Percentiles rank a stretch among this genome's conserved stretches.
phyloP scores from a whole-genome alignment of 2,329 filamentous ascomycete species.

The Hymenoscyphus scutula region DNA sequence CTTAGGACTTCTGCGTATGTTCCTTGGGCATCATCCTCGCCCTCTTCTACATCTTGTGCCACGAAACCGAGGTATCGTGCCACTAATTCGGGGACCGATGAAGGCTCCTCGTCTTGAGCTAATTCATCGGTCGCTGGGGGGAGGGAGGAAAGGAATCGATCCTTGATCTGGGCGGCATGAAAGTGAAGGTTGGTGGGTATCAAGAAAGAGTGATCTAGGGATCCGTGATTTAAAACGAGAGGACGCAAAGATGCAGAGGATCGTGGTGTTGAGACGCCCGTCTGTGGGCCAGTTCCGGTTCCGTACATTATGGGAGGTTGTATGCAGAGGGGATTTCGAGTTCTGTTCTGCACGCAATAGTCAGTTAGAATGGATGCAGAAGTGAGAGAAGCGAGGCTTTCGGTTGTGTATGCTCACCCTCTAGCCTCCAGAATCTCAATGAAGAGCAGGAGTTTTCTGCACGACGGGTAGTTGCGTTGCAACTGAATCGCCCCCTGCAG shows the following conservation, averaged over 20 bases:
- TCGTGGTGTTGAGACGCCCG: constrained; percentile 93
- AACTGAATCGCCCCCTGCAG: not conserved
- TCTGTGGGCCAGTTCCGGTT: constrained; percentile 79
- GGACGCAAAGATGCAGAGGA: constrained; percentile 90
- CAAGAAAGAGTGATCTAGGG: constrained; percentile 93
- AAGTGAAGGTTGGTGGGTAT: constrained; percentile 95
- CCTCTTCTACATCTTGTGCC: constrained; percentile 84
- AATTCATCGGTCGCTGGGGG: constrained; percentile 94
- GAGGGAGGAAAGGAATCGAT: constrained; percentile 80
- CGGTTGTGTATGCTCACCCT: constrained; percentile 22
- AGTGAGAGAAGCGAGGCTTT: not conserved
- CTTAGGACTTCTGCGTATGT: constrained; percentile 92
- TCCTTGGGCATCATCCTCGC: constrained; percentile 83
- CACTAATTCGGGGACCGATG: constrained; percentile 87
- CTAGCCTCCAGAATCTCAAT: constrained; percentile 37
- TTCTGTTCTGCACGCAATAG: not conserved
- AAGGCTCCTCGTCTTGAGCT: constrained; percentile 98
- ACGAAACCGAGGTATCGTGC: constrained; percentile 91
- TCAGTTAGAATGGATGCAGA: not conserved
- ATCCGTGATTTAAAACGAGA: constrained; percentile 86
- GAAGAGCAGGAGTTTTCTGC: constrained; percentile 36
- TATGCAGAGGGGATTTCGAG: not conserved
- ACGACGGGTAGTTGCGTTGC: constrained; percentile 15
- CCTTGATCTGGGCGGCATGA: constrained; percentile 91
- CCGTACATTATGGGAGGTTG: constrained; percentile 70